Percentiles rank a stretch among this genome's conserved stretches.
Evolutionary conservation across 371 early-diverging fungal genomes (phyloP).

Genomic region (Mucor racemosus): DNA sequence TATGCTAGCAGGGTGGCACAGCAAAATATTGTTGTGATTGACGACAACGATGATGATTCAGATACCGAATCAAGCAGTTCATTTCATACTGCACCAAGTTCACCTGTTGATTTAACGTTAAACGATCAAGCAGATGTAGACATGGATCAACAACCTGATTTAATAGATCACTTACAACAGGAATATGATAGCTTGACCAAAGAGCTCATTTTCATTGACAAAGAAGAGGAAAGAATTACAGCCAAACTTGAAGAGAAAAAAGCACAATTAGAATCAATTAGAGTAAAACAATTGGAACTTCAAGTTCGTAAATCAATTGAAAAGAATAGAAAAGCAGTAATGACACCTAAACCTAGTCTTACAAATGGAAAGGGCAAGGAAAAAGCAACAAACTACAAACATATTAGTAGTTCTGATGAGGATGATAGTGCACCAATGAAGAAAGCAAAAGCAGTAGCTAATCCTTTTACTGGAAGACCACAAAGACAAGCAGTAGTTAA

Average conservation of each 20-base stretch:
- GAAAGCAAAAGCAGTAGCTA: neutral
- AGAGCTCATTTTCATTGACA: neutral
- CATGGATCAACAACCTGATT: neutral
- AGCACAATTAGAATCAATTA: neutral
- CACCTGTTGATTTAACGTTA: neutral
- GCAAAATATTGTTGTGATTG: neutral
- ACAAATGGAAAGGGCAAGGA: neutral
- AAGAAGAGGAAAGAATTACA: neutral
- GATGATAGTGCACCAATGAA: neutral
- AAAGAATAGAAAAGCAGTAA: conserved; percentile 4
- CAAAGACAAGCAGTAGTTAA: neutral
- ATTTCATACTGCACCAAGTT: conserved; percentile 9
- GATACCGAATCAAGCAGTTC: neutral
- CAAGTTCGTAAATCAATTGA: conserved; percentile 8
- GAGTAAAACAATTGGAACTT: neutral
- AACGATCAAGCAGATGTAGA: neutral
- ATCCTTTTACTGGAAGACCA: neutral
- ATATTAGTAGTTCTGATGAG: neutral
- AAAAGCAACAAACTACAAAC: neutral
- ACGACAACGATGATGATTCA: neutral
- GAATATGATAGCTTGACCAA: neutral
- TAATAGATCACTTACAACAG: neutral
- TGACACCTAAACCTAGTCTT: neutral
- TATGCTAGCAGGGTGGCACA: neutral
- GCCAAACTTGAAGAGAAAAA: neutral